phyloP scores from a whole-genome alignment of 768 basidiomycete species.

The Boletus vermiculosoides region DNA sequence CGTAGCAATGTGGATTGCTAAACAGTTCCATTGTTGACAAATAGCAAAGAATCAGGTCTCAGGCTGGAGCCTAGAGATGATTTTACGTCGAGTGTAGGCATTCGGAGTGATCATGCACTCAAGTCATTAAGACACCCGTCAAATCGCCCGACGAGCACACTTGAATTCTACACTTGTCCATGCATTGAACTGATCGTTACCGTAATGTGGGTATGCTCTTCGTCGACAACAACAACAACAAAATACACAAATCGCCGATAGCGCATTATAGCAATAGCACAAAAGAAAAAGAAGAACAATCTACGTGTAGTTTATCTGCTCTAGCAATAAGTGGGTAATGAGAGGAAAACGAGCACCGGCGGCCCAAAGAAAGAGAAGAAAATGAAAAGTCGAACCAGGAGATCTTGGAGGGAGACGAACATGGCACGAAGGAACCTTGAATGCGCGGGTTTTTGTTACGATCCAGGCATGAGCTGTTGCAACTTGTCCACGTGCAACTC shows the following conservation, averaged over 20 bases:
- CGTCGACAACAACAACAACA: neutral
- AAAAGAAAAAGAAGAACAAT: neutral
- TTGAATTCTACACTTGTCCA: neutral
- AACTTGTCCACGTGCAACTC: constrained; percentile 50
- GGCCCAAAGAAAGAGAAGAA: neutral
- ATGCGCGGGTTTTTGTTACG: neutral
- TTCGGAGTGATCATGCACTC: no score
- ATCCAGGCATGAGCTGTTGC: constrained; percentile 38
- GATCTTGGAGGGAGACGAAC: no score
- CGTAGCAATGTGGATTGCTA: no score
- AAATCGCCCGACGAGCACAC: neutral
- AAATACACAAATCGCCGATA: constrained; percentile 1
- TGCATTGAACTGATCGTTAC: neutral
- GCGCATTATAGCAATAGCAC: neutral
- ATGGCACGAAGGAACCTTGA: neutral
- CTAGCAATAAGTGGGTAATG: constrained; percentile 3
- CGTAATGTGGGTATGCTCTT: constrained; percentile 4
- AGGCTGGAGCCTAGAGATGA: no score
- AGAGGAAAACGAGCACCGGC: neutral
- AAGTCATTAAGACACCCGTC: neutral
- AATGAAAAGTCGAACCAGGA: no score
- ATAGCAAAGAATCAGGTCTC: no score
- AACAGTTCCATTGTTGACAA: no score
- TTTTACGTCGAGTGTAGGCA: no score
- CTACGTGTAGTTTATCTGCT: constrained; percentile 9